These are phyloP conservation scores for Penicillium thymicola DNA, from an alignment of 2,329 filamentous ascomycete genomes.

Conservation along the genomic window DNA sequence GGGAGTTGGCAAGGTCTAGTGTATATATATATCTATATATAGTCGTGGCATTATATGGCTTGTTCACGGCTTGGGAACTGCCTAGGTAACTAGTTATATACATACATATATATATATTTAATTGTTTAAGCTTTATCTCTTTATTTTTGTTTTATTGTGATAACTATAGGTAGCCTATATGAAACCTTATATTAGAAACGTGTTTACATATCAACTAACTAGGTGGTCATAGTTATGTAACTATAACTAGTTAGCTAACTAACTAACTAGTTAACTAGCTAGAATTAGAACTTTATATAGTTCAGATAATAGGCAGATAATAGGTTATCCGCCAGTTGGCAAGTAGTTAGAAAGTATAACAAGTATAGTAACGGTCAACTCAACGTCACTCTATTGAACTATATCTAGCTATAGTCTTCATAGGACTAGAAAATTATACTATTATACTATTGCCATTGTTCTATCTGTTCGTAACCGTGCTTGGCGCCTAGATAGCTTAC, in stretches of 20 bases:
- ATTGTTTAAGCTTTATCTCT: too few species aligned
- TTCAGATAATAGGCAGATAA: background rate
- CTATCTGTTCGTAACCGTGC: background rate
- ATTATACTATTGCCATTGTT: background rate
- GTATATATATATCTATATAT: too few species aligned
- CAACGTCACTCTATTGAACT: background rate
- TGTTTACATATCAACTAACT: background rate
- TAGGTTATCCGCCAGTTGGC: background rate
- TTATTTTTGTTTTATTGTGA: too few species aligned
- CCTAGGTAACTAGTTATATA: too few species aligned
- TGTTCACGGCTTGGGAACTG: too few species aligned
- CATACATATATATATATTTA: too few species aligned
- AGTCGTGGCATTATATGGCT: too few species aligned
- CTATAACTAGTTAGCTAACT: too few species aligned
- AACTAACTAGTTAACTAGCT: too few species aligned
- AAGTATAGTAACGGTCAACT: background rate
- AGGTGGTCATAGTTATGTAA: background rate
- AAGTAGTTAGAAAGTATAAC: background rate
- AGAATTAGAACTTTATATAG: background rate
- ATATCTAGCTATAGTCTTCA: background rate
- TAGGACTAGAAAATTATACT: background rate
- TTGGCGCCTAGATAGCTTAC: background rate
- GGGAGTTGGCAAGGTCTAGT: too few species aligned
- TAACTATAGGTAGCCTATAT: background rate
- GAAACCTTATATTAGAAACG: background rate